A percentile compares a stretch with the other conserved stretches of the same genome.
These are phyloP conservation scores for Pseudocercospora fuligena DNA, from an alignment of 2,329 filamentous ascomycete species.

Conservation along the genomic window DNA sequence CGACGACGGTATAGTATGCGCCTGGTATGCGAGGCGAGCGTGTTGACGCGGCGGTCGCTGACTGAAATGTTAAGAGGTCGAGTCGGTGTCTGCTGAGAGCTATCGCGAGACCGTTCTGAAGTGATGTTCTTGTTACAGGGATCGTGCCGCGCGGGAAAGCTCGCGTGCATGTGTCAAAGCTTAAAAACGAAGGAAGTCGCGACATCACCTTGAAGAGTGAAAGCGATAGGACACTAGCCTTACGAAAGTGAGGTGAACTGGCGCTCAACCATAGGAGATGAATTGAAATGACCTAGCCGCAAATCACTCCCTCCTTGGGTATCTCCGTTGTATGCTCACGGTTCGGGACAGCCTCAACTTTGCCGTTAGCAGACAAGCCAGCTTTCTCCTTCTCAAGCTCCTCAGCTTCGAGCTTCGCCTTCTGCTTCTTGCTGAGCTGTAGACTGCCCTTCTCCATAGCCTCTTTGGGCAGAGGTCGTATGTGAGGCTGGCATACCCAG, in stretches of 20 bases:
- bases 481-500: conserved; percentile 88
- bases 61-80: too few relatives aligned
- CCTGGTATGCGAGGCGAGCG: too few relatives aligned
- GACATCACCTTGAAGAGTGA: not conserved
- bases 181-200: too few relatives aligned
- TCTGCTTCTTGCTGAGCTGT: conserved; percentile 41
- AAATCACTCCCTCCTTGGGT: conserved; percentile 52
- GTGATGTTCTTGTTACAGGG: too few relatives aligned
- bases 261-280: not conserved
- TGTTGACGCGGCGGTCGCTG: too few relatives aligned
- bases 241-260: too few relatives aligned
- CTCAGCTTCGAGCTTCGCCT: conserved; percentile 36
- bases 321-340: conserved; percentile 39
- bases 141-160: too few relatives aligned
- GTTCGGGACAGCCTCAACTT: conserved; percentile 30
- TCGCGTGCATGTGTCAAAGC: too few relatives aligned
- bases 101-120: too few relatives aligned
- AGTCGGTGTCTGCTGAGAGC: too few relatives aligned
- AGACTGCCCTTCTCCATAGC: conserved; percentile 56
- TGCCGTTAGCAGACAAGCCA: conserved; percentile 36
- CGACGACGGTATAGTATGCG: too few relatives aligned
- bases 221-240: not conserved
- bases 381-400: conserved; percentile 33
- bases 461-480: conserved; percentile 84
- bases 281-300: conserved; percentile 39